A percentile compares a stretch with the other conserved stretches of the same genome.
phyloP scores from a whole-genome alignment of 2,329 filamentous ascomycete species.

The Scedosporium boydii region DNA sequence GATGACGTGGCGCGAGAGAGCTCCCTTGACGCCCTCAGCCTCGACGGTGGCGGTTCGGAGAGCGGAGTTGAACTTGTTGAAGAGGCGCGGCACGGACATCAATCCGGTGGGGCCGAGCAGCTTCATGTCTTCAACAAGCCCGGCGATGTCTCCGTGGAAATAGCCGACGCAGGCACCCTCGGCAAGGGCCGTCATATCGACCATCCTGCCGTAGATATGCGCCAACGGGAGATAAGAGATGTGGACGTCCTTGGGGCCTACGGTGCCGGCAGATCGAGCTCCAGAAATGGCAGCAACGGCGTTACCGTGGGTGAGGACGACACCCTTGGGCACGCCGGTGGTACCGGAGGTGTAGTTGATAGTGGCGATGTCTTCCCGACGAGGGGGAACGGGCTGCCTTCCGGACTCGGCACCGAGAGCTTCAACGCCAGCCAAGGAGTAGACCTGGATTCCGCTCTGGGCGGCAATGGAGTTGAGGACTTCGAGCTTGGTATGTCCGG shows the following conservation, averaged over 20 bases:
- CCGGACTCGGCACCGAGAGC: conserved; percentile 63
- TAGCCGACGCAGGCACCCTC: conserved; percentile 73
- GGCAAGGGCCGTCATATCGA: conserved; percentile 67
- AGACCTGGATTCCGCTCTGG: conserved; percentile 66
- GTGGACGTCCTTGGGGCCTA: conserved; percentile 47
- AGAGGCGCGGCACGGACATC: conserved; percentile 82
- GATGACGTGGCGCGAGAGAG: conserved; percentile 71
- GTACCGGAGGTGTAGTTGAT: conserved; percentile 89
- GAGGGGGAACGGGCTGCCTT: conserved; percentile 61
- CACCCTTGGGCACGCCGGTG: conserved; percentile 74
- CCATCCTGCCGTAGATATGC: conserved; percentile 84
- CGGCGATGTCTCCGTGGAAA: conserved; percentile 84
- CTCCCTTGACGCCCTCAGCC: conserved; percentile 68
- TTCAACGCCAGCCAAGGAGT: conserved; percentile 74
- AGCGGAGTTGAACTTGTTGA: conserved; percentile 78
- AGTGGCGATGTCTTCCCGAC: conserved; percentile 68
- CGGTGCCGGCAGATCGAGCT: conserved; percentile 45
- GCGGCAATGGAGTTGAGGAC: conserved; percentile 67
- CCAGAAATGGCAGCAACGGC: conserved; percentile 64
- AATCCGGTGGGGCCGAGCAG: conserved; percentile 73
- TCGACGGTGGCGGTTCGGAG: conserved; percentile 74
- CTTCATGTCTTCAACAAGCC: conserved; percentile 86
- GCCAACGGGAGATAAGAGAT: conserved; percentile 88
- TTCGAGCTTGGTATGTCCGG: conserved; percentile 68
- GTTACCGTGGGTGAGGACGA: conserved; percentile 72